Evolutionary conservation across 768 basidiomycete species (phyloP).

Genomic region (Trametes gibbosa): DNA sequence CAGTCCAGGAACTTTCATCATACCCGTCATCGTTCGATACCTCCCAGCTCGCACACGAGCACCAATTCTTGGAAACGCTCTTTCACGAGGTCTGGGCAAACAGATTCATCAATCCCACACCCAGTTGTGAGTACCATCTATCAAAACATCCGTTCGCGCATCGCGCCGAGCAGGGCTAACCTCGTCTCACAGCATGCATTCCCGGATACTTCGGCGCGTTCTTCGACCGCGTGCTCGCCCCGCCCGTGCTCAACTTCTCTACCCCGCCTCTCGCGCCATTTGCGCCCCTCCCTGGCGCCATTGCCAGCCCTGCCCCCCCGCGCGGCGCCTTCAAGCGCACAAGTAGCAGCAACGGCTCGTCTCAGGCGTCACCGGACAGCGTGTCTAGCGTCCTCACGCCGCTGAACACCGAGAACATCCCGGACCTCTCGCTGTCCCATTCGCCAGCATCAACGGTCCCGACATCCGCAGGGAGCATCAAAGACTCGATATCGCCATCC

Average conservation of each 20-base stretch:
- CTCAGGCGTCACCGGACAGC: neutral
- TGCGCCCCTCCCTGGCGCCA: conserved; percentile 38
- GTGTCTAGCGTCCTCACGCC: conserved; percentile 1
- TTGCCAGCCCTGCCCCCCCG: neutral
- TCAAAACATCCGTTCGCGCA: too few species aligned
- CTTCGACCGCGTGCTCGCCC: conserved; percentile 61
- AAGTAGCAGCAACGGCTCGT: neutral
- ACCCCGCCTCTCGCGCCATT: conserved; percentile 71
- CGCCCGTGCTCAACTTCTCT: conserved; percentile 60
- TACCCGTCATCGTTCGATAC: conserved; percentile 3
- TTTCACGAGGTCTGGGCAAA: conserved; percentile 65
- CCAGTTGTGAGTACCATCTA: conserved; percentile 53
- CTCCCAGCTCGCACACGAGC: conserved; percentile 47
- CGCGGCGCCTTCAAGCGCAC: neutral
- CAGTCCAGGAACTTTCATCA: conserved; percentile 38
- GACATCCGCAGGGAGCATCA: conserved; percentile 4
- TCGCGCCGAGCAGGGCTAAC: neutral
- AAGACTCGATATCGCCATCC: neutral
- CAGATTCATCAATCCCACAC: conserved; percentile 69
- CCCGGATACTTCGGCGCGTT: conserved; percentile 70
- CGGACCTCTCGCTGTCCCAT: conserved; percentile 2
- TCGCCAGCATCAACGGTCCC: conserved; percentile 11
- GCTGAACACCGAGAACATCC: neutral
- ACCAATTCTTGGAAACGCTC: conserved; percentile 66
- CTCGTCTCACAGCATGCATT: conserved; percentile 47